phyloP scores from a whole-genome alignment of 352 stramenopile species.

The Phytopythium aichiense region DNA sequence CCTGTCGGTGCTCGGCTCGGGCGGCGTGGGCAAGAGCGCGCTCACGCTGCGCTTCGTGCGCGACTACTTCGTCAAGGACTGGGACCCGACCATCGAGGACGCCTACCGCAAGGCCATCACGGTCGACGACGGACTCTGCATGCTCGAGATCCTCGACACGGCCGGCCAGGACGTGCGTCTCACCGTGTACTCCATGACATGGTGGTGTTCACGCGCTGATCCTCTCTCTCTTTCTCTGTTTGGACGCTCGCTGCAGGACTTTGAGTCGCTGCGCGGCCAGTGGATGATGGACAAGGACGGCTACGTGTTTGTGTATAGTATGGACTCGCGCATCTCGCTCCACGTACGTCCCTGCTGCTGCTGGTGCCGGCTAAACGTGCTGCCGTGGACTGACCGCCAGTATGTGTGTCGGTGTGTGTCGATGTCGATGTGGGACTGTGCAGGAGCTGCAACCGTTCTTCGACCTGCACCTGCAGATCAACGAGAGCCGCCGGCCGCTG shows the following conservation, averaged over 20 bases:
- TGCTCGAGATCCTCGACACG: slow-evolving; percentile 90
- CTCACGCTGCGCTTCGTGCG: slow-evolving; percentile 88
- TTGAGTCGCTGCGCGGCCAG: slow-evolving; percentile 75
- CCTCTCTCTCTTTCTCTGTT: too few relatives aligned
- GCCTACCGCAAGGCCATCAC: slow-evolving; percentile 87
- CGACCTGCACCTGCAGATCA: slow-evolving; percentile 86
- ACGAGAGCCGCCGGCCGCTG: slow-evolving; percentile 70
- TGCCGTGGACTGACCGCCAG: neutral
- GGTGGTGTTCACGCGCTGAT: too few relatives aligned
- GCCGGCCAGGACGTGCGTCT: slow-evolving; percentile 83
- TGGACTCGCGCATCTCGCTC: slow-evolving; percentile 85
- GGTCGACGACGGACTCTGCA: slow-evolving; percentile 80
- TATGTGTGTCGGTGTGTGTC: neutral
- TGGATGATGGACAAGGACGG: slow-evolving; percentile 23
- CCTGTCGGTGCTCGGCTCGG: slow-evolving; percentile 84
- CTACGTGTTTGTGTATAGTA: slow-evolving; percentile 83
- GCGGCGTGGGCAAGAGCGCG: slow-evolving; percentile 89
- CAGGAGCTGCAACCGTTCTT: slow-evolving; percentile 88
- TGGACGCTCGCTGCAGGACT: too few relatives aligned
- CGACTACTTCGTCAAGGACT: slow-evolving; percentile 90
- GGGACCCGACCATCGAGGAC: slow-evolving; percentile 91
- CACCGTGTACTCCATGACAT: too few relatives aligned
- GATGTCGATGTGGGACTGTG: neutral
- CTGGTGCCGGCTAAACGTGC: neutral
- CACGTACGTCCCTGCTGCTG: slow-evolving; percentile 35